These are phyloP conservation scores for Taphrina flavorubra DNA, from an alignment of 1,139 yeast genomes.

Conservation along the genomic window DNA sequence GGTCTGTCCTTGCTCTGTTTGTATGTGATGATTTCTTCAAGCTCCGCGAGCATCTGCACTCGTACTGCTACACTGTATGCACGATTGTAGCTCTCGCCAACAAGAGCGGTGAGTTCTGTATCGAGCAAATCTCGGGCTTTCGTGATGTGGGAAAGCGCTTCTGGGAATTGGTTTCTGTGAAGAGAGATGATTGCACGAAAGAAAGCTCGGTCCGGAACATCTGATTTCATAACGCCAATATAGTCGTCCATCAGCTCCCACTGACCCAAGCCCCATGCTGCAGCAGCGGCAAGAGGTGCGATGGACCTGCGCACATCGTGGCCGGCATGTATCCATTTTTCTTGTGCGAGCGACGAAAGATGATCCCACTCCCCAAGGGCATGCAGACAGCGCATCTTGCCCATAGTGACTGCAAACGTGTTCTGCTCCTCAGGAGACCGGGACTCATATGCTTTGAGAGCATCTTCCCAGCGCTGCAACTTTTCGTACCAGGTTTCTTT, in stretches of 20 bases:
- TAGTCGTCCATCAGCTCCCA: conserved; percentile 97
- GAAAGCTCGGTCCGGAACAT: conserved; percentile 92
- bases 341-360: conserved; percentile 80
- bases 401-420: conserved; percentile 81
- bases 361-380: conserved; percentile 99
- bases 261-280: conserved; percentile 98
- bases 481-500: conserved; percentile 98
- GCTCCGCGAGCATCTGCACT: conserved; percentile 94
- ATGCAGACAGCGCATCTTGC: conserved; percentile 96
- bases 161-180: conserved; percentile 84
- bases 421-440: conserved; percentile 57
- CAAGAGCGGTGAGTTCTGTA: conserved; percentile 91
- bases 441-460: conserved; percentile 83
- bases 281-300: conserved; percentile 98
- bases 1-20: conserved; percentile 83
- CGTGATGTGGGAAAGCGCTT: conserved; percentile 76
- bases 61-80: conserved; percentile 97
- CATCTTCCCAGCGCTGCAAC: conserved; percentile 97
- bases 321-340: conserved; percentile 78
- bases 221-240: conserved; percentile 84
- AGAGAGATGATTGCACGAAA: conserved; percentile 86
- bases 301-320: conserved; percentile 80
- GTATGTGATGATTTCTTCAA: conserved; percentile 91
- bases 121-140: conserved; percentile 87
- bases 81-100: conserved; percentile 93